These are phyloP conservation scores for Phytophthora sansomeana DNA, from an alignment of 352 stramenopile species.

Conservation along the genomic window DNA sequence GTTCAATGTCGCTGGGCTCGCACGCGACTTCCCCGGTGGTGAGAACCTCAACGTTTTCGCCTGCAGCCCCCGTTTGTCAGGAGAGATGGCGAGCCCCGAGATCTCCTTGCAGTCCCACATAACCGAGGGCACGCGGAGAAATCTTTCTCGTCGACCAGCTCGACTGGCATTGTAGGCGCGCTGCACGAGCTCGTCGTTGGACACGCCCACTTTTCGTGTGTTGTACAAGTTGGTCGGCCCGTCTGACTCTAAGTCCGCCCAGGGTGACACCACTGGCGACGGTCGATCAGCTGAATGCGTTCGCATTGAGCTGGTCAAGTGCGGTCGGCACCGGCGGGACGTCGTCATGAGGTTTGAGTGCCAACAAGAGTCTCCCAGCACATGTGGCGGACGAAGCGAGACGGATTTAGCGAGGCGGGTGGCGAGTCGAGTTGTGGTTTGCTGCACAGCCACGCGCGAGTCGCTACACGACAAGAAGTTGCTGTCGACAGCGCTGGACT, in stretches of 20 bases:
- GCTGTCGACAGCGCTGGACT: background rate
- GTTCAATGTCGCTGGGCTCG: conserved; percentile 35
- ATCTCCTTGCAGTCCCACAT: conserved; percentile 49
- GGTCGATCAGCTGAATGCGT: conserved; percentile 26
- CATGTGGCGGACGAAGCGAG: conserved; percentile 16
- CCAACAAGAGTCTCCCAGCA: conserved; percentile 31
- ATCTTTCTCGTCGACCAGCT: conserved; percentile 23
- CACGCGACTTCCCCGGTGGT: conserved; percentile 47
- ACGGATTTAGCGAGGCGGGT: no score
- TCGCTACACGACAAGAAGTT: background rate
- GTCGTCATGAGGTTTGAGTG: conserved; percentile 5
- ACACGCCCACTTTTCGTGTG: conserved; percentile 38
- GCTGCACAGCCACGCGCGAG: conserved; percentile 4
- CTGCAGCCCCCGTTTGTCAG: conserved; percentile 13
- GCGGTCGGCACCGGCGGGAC: conserved; percentile 8
- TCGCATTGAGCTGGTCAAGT: conserved; percentile 33
- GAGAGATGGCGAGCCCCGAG: conserved; percentile 39
- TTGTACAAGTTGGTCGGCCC: background rate
- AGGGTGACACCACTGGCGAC: conserved; percentile 27
- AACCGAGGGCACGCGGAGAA: conserved; percentile 31
- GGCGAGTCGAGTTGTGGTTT: conserved; percentile 34
- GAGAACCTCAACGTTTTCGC: conserved; percentile 41
- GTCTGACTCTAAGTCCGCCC: conserved; percentile 20
- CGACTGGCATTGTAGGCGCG: conserved; percentile 35
- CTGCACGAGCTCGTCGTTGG: conserved; percentile 40